Conservation (phyloP, 2,329 filamentous ascomycete genomes). For the Corinectria fuckeliana region DNA sequence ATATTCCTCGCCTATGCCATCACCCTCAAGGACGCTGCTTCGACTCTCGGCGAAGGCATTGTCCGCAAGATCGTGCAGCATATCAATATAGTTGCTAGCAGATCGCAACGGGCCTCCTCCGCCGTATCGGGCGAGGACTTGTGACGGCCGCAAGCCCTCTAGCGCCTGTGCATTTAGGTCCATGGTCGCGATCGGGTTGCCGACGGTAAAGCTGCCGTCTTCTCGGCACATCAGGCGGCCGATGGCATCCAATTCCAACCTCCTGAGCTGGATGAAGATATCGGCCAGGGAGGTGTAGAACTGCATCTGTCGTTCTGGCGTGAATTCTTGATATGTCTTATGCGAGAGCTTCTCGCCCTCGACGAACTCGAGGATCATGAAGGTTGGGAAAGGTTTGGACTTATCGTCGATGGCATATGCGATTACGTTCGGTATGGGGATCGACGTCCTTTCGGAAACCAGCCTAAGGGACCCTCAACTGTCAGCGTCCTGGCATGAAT, state of each 20-base stretch:
- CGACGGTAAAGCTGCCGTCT: slow-evolving; percentile 4
- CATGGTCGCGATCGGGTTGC: slow-evolving; percentile 5
- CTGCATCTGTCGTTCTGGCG: no score
- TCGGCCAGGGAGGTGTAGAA: slow-evolving; percentile 20
- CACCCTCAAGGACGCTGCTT: slow-evolving; percentile 7
- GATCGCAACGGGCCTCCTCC: neutral
- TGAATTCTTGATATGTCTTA: no score
- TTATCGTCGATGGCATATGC: slow-evolving; percentile 2
- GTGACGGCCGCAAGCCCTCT: slow-evolving; percentile 12
- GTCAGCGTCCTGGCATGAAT: no score
- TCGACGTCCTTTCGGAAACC: no score
- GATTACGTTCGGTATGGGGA: no score
- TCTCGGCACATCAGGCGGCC: slow-evolving; percentile 2
- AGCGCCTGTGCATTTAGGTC: slow-evolving; percentile 19
- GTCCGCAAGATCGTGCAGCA: slow-evolving; percentile 15
- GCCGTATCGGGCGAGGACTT: slow-evolving; percentile 10
- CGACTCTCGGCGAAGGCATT: slow-evolving; percentile 15
- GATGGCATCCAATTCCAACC: slow-evolving; percentile 16
- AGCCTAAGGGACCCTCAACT: no score
- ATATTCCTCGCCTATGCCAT: slow-evolving; percentile 23
- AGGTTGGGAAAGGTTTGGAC: slow-evolving; percentile 11
- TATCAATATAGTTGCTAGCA: slow-evolving; percentile 11
- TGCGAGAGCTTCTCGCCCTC: slow-evolving; percentile 18
- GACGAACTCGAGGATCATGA: slow-evolving; percentile 30
- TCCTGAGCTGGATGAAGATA: slow-evolving; percentile 19